Base-by-base conservation (phyloP, 805 yeast species). In the Teunomyces aglyptinius region DNA sequence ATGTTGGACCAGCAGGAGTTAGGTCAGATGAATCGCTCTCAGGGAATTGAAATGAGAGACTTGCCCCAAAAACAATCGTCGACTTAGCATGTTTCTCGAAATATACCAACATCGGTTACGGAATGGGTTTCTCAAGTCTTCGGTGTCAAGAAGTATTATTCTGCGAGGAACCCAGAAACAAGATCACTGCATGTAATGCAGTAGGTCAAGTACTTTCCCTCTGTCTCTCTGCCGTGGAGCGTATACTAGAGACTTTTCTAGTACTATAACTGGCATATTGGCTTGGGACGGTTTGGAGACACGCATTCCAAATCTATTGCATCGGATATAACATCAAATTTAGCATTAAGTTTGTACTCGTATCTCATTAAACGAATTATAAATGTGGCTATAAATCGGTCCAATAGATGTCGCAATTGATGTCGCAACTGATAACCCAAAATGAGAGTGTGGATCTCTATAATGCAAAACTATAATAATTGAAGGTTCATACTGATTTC, bases 1-100 rank as follows among this genome's bases (percentile, higher is more conserved):
- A 71, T 86, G 70, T 76, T 80, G 20, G 94, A 86, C 54, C 67
- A 62, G 35, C 74, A 80, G 6, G 84, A 79, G 54, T 49, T 71
- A 44, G 83, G 81, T 6, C 58, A 60, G 20, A 59, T 59, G 6
- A 45, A 49, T 11, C 63, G 54, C 34, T 42, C 46, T 3, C 45
- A 34, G 34, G 42, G 41, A 6, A 59, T 61, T 22, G 64, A 59
- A 36, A 52, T 61, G 64, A 47, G 43, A 12, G 54, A 54, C 15
- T 24, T 45, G 19, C 49, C 53, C 16, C 32, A 39, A 20, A 38
- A 44, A 26, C 43, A 28, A 15, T 32, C 28, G 15, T n/a, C 28
- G 11, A n/a, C 39, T 15, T 33, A 33, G 6, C 16, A n/a, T 31
- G 34, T 13, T 10, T 11, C 26, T 24, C 26, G 26, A 24, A 7